Evolutionary conservation across 495 filamentous ascomycete genomes (phyloP).

Genomic region (Penicillium alfredii): DNA sequence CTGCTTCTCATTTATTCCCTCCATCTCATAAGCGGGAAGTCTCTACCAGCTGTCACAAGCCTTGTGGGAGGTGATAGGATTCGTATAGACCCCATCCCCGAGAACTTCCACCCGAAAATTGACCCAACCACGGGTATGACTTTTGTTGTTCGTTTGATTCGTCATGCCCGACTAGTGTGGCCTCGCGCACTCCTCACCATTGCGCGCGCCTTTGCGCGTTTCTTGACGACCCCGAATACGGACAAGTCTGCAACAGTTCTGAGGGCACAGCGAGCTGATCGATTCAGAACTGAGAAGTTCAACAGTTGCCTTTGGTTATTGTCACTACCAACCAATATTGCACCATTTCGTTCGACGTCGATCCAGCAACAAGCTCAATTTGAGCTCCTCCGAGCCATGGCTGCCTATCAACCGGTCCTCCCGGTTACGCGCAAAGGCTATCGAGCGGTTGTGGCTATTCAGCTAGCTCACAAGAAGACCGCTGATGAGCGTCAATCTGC

Average conservation of each 20-base stretch:
- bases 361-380: conserved; percentile 60
- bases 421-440: conserved; percentile 57
- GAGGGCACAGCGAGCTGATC: conserved; percentile 11
- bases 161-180: conserved; percentile 53
- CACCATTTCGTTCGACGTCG: conserved; percentile 43
- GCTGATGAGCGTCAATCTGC: conserved; percentile 52
- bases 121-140: conserved; percentile 26
- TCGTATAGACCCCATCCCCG: conserved; percentile 2
- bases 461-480: conserved; percentile 61
- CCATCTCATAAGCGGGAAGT: conserved; percentile 32
- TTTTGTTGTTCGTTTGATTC: conserved; percentile 49
- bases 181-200: conserved; percentile 49
- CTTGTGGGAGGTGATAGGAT: neutral
- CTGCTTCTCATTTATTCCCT: conserved; percentile 39
- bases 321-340: conserved; percentile 42
- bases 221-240: conserved; percentile 18
- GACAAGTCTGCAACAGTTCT: conserved; percentile 1
- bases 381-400: conserved; percentile 56
- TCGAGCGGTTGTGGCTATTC: conserved; percentile 51
- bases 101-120: conserved; percentile 11
- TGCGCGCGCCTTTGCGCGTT: conserved; percentile 31
- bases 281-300: conserved; percentile 28
- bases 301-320: conserved; percentile 53
- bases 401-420: conserved; percentile 47
- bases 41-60: conserved; percentile 11